Evolutionary conservation across 2,329 filamentous ascomycete genomes (phyloP).

Genomic region (Colletotrichum spaethianum): DNA sequence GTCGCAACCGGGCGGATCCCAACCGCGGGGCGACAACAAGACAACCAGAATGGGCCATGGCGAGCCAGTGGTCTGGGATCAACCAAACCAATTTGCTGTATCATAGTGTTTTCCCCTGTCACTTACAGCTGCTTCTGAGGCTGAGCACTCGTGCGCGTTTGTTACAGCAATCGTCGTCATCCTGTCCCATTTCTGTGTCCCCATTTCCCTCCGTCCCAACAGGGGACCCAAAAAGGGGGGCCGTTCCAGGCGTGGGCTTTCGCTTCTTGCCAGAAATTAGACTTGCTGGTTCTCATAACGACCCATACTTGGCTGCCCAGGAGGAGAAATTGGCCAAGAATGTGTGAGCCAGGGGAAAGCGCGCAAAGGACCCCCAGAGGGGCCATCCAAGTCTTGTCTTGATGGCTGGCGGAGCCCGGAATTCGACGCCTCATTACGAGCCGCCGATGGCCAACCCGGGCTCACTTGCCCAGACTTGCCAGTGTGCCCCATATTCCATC

Average conservation of each 20-base stretch:
- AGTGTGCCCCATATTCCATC: constrained; percentile 28
- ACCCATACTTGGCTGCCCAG: constrained; percentile 38
- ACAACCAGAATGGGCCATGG: constrained; percentile 9
- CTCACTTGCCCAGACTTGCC: constrained; percentile 11
- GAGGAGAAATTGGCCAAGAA: constrained; percentile 41
- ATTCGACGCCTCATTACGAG: constrained; percentile 36
- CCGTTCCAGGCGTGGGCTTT: constrained; percentile 33
- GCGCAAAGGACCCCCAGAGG: constrained; percentile 22
- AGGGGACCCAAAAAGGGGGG: constrained; percentile 10
- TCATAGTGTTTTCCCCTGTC: constrained; percentile 16
- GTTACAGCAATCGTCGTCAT: constrained; percentile 34
- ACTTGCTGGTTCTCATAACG: constrained; percentile 32
- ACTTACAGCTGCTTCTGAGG: constrained; percentile 22
- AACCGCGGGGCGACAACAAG: constrained; percentile 13
- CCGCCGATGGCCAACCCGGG: constrained; percentile 29
- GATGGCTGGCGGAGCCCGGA: constrained; percentile 35
- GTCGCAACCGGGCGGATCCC: constrained; percentile 31
- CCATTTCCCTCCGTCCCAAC: constrained; percentile 16
- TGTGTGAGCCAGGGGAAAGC: constrained; percentile 26
- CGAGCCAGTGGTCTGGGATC: constrained; percentile 19
- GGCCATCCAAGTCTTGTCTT: constrained; percentile 37
- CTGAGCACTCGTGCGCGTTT: constrained; percentile 33
- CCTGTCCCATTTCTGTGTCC: constrained; percentile 26
- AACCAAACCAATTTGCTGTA: constrained; percentile 25
- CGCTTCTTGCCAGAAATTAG: constrained; percentile 36